phyloP scores from a whole-genome alignment of 2,329 filamentous ascomycete species.

The Sporothrix luriei region DNA sequence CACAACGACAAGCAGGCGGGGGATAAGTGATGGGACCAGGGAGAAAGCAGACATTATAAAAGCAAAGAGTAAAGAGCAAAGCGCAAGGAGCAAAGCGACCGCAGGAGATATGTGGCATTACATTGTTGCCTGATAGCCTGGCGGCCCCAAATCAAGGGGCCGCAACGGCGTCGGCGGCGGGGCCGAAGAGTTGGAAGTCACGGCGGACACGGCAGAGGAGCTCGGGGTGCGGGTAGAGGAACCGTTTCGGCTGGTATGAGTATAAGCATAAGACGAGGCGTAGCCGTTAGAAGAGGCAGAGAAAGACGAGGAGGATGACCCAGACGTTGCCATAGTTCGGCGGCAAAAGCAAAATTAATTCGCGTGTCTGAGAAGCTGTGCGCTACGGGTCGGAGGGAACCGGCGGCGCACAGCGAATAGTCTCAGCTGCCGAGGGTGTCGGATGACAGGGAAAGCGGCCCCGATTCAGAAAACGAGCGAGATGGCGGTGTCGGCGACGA shows the following conservation, averaged over 20 bases:
- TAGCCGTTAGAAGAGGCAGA: slow-evolving; percentile 51
- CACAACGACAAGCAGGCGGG: background rate
- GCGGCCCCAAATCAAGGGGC: slow-evolving; percentile 56
- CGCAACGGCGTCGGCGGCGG: slow-evolving; percentile 46
- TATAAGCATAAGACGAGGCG: slow-evolving; percentile 48
- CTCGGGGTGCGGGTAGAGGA: slow-evolving; percentile 51
- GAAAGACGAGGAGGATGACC: slow-evolving; percentile 54
- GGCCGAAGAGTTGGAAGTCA: slow-evolving; percentile 47
- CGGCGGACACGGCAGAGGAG: slow-evolving; percentile 50
- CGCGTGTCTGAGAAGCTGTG: background rate
- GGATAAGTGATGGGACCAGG: background rate
- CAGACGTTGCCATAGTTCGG: slow-evolving; percentile 39
- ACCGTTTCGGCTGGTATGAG: slow-evolving; percentile 49
- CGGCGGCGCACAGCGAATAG: background rate
- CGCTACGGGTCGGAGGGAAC: background rate
- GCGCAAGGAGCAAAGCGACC: slow-evolving; percentile 3
- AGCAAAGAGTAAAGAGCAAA: background rate
- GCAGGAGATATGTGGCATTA: slow-evolving; percentile 40
- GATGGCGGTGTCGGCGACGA: no score
- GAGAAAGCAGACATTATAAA: background rate
- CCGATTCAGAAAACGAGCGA: background rate
- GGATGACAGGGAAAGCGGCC: background rate
- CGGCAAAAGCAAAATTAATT: slow-evolving; percentile 7
- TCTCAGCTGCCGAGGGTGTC: no score
- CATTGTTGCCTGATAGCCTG: slow-evolving; percentile 59